These are phyloP conservation scores for Solanum rostratum DNA, from an alignment of 257 asterid species.

Conservation along the genomic window DNA sequence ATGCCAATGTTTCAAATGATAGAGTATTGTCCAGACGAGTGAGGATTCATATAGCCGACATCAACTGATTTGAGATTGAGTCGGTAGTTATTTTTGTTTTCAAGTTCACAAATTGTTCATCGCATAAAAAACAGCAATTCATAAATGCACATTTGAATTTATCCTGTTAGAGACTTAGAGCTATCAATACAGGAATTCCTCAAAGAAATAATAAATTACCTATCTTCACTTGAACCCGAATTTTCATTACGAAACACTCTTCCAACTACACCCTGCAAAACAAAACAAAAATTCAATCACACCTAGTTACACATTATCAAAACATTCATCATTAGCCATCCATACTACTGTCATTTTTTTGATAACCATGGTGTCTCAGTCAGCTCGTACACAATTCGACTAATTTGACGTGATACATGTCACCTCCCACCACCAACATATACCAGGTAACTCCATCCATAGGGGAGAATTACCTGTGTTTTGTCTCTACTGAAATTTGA, in stretches of 20 bases:
- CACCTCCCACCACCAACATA: neutral
- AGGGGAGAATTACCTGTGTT: too few species aligned
- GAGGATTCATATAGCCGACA: neutral
- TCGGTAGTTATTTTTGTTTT: neutral
- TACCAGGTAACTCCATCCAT: neutral
- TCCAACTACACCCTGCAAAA: conserved; percentile 80
- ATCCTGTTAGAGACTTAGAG: neutral
- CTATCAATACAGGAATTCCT: neutral
- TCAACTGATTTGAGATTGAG: neutral
- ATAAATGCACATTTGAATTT: neutral
- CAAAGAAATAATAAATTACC: conserved; percentile 24
- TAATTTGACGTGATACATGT: neutral
- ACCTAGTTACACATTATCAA: neutral
- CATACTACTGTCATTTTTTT: neutral
- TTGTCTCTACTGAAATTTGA: neutral
- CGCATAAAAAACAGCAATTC: neutral
- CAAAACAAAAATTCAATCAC: neutral
- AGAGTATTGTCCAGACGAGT: neutral
- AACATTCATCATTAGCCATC: neutral
- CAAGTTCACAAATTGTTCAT: neutral
- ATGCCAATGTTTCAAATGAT: neutral
- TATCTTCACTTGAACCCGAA: conserved; percentile 65
- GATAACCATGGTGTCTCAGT: neutral
- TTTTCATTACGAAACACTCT: conserved; percentile 85
- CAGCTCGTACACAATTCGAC: neutral